phyloP scores from a whole-genome alignment of 2,329 filamentous ascomycete genomes.

The Apiospora koreana region DNA sequence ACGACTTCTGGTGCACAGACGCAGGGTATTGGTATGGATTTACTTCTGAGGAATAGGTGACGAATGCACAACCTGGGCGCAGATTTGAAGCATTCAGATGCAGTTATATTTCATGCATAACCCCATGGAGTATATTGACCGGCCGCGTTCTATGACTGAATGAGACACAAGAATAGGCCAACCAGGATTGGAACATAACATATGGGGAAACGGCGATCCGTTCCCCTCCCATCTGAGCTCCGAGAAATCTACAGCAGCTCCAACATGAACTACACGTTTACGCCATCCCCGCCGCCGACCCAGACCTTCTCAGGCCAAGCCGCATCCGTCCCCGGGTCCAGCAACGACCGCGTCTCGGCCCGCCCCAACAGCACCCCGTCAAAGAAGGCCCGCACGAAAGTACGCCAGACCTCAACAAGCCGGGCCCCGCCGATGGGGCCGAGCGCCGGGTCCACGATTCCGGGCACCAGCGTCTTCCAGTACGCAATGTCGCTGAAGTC shows the following conservation, averaged over 20 bases:
- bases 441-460: background rate
- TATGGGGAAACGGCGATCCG: no score
- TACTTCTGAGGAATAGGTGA: background rate
- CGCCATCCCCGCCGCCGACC: background rate
- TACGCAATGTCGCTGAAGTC: conserved; percentile 27
- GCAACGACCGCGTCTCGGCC: background rate
- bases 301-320: background rate
- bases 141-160: no score
- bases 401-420: background rate
- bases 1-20: background rate
- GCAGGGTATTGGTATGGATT: conserved; percentile 10
- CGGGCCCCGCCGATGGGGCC: conserved; percentile 8
- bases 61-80: background rate
- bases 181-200: no score
- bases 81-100: background rate
- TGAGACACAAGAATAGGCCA: no score
- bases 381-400: background rate
- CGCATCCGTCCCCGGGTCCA: background rate
- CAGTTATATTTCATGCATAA: background rate
- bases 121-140: no score
- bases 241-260: background rate
- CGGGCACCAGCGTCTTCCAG: conserved; percentile 19
- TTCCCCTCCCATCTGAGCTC: no score
- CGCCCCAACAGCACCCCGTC: background rate
- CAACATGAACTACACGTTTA: background rate